Evolutionary conservation across 345 rosid species (phyloP).

Genomic region (Eutrema heterophyllum): DNA sequence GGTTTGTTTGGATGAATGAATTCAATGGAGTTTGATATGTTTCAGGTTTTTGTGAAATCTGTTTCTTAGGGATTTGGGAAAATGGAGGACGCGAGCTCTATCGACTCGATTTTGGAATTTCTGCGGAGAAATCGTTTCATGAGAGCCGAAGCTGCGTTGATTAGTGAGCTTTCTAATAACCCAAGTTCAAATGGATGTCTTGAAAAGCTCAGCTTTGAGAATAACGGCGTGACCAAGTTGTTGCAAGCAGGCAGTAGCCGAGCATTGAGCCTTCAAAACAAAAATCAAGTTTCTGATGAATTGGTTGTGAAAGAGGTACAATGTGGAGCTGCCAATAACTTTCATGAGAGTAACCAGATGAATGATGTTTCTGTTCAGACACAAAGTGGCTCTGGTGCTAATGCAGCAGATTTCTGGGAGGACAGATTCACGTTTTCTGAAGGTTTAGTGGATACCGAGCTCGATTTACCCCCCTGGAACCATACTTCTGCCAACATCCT

Average conservation of each 20-base stretch:
- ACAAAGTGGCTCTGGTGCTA: slow-evolving; percentile 9
- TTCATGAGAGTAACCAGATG: slow-evolving; percentile 42
- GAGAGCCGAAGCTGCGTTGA: slow-evolving; percentile 90
- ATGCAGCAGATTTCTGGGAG: slow-evolving; percentile 10
- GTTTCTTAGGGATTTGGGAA: slow-evolving; percentile 21
- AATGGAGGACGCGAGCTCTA: slow-evolving; percentile 60
- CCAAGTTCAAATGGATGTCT: slow-evolving; percentile 62
- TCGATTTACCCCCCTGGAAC: slow-evolving; percentile 23
- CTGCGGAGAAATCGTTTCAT: slow-evolving; percentile 62
- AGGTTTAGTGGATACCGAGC: slow-evolving; percentile 1
- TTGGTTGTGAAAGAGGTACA: slow-evolving; percentile 87
- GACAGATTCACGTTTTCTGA: slow-evolving; percentile 17
- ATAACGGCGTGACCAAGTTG: slow-evolving; percentile 38
- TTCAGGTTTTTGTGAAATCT: slow-evolving; percentile 32
- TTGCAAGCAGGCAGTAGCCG: slow-evolving; percentile 12
- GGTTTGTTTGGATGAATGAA: background rate
- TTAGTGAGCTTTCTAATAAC: slow-evolving; percentile 58
- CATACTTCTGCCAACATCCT: slow-evolving; percentile 2
- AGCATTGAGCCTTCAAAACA: background rate
- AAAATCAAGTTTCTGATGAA: slow-evolving; percentile 43
- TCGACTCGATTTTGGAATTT: slow-evolving; percentile 73
- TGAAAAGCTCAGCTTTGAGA: slow-evolving; percentile 49
- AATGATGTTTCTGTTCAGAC: slow-evolving; percentile 45
- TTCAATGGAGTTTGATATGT: background rate
- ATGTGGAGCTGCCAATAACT: slow-evolving; percentile 44